Percentiles rank a stretch among this genome's conserved stretches.
Evolutionary conservation across 495 filamentous ascomycete species (phyloP).

Genomic region (Collariella sp.): DNA sequence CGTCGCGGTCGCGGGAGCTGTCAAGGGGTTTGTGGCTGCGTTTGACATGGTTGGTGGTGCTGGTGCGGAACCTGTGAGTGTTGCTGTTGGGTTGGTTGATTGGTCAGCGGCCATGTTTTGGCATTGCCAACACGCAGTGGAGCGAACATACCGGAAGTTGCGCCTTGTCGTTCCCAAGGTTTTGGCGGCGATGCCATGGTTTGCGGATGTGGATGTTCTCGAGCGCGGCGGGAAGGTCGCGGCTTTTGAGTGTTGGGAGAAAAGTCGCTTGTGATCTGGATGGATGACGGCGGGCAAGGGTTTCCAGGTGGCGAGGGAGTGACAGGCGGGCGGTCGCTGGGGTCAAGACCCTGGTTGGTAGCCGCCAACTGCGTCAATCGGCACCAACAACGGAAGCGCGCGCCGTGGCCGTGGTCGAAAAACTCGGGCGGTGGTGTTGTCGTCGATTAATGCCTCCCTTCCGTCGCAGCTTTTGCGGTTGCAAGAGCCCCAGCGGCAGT

Average conservation of each 20-base stretch:
- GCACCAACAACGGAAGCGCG: neutral
- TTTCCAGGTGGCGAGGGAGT: constrained; percentile 13
- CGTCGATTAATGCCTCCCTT: neutral
- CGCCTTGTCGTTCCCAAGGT: constrained; percentile 83
- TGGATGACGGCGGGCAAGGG: constrained; percentile 4
- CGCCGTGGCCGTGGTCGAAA: neutral
- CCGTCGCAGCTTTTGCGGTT: neutral
- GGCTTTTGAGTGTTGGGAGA: neutral
- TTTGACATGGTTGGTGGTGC: constrained; percentile 18
- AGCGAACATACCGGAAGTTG: constrained; percentile 41
- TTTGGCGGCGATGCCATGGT: constrained; percentile 77
- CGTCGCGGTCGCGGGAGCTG: constrained; percentile 31
- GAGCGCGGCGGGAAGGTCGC: neutral
- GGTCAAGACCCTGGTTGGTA: neutral
- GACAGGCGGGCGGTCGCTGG: neutral
- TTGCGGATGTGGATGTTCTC: neutral
- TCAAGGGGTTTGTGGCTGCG: constrained; percentile 47
- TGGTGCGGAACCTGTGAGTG: constrained; percentile 26
- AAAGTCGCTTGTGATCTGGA: neutral
- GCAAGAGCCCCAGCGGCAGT: neutral
- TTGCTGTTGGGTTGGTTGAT: constrained; percentile 27
- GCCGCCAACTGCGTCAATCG: neutral
- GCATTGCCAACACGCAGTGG: neutral
- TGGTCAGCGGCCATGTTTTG: neutral
- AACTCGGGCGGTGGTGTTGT: neutral